These are phyloP conservation scores for Fusarium chuoi DNA, from an alignment of 2,329 filamentous ascomycete genomes.

Conservation along the genomic window DNA sequence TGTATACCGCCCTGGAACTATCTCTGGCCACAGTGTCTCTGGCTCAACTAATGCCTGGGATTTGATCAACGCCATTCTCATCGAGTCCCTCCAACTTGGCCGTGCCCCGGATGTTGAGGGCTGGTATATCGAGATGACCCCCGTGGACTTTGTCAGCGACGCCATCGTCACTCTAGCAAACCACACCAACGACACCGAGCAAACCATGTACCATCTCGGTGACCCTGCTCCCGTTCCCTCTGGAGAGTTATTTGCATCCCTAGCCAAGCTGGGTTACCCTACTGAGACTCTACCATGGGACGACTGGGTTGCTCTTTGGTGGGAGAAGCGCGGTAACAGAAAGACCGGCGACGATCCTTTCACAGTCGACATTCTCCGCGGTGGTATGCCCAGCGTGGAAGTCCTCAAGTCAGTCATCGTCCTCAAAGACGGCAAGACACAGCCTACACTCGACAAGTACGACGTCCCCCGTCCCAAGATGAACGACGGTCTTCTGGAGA, in stretches of 20 bases:
- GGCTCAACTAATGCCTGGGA: conserved; percentile 84
- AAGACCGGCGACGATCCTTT: conserved; percentile 77
- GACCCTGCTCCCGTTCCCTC: conserved; percentile 77
- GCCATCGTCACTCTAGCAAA: conserved; percentile 77
- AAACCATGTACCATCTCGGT: conserved; percentile 78
- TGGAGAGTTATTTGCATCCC: conserved; percentile 70
- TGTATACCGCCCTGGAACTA: conserved; percentile 79
- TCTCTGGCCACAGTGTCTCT: conserved; percentile 79
- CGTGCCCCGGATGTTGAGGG: conserved; percentile 75
- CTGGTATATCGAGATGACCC: conserved; percentile 86
- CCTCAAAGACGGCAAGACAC: conserved; percentile 75
- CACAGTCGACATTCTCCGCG: conserved; percentile 81
- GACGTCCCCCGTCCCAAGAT: conserved; percentile 73
- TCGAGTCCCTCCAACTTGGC: conserved; percentile 80
- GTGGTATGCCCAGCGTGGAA: conserved; percentile 81
- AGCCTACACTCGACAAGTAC: conserved; percentile 64
- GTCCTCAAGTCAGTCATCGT: conserved; percentile 77
- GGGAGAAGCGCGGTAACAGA: conserved; percentile 71
- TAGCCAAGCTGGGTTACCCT: conserved; percentile 75
- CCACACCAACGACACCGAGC: conserved; percentile 68
- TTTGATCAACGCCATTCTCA: conserved; percentile 78
- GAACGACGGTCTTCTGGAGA: conserved; percentile 76
- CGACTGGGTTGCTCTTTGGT: conserved; percentile 80
- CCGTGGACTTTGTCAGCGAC: conserved; percentile 82
- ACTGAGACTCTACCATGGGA: conserved; percentile 75